A percentile compares a stretch with the other conserved stretches of the same genome.
Evolutionary conservation across 2,329 filamentous ascomycete species (phyloP).

Genomic region (Hysterium pulicare): DNA sequence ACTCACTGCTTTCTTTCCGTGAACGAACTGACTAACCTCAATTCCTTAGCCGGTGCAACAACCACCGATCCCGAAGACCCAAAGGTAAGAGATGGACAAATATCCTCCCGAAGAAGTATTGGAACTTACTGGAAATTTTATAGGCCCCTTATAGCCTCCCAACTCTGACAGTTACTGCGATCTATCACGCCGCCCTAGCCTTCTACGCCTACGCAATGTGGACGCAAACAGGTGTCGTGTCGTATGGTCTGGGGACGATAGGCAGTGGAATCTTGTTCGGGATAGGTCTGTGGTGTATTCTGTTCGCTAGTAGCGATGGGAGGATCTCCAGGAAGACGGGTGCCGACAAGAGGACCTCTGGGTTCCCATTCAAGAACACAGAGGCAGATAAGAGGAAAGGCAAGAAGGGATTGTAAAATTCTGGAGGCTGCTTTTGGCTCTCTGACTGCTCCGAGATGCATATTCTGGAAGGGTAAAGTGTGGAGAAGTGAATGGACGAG

Average conservation of each 20-base stretch:
- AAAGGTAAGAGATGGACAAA: too few species aligned
- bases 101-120: too few species aligned
- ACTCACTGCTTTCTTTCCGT: neutral
- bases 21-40: neutral
- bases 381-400: slow-evolving; percentile 54
- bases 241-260: slow-evolving; percentile 59
- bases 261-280: slow-evolving; percentile 57
- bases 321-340: slow-evolving; percentile 61
- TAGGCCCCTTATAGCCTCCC: slow-evolving; percentile 58
- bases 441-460: too few species aligned
- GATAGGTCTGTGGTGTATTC: slow-evolving; percentile 62
- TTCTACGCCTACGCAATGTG: slow-evolving; percentile 69
- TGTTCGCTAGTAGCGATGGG: slow-evolving; percentile 57
- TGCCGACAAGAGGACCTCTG: slow-evolving; percentile 63
- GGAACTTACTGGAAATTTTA: too few species aligned
- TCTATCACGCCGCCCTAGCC: slow-evolving; percentile 58
- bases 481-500: too few species aligned
- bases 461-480: too few species aligned
- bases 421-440: too few species aligned
- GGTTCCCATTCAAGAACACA: slow-evolving; percentile 62
- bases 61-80: slow-evolving; percentile 35
- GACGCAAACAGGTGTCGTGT: slow-evolving; percentile 52
- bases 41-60: slow-evolving; percentile 26
- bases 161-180: slow-evolving; percentile 61
- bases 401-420: slow-evolving; percentile 6